phyloP scores from a whole-genome alignment of 1,139 yeast species.

The Candida buenavistaensis region DNA sequence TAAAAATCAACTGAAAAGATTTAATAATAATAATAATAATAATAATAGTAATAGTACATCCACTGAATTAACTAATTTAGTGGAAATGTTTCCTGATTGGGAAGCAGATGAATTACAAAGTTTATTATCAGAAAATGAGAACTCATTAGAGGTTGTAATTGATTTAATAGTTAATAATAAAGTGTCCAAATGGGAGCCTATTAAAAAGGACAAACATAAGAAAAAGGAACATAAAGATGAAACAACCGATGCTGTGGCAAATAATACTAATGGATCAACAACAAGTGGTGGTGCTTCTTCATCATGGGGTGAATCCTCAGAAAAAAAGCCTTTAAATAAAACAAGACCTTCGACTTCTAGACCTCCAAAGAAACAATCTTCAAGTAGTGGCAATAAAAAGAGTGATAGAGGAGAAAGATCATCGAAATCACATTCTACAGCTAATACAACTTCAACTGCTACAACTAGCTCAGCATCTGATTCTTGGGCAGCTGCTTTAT shows the following conservation, averaged over 20 bases:
- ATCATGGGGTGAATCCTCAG: constrained; percentile 1
- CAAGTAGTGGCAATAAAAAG: constrained; percentile 4
- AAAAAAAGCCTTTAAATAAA: constrained; percentile 10
- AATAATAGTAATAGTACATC: constrained; percentile 17
- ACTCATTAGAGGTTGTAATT: constrained; percentile 77
- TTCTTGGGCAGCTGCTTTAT: constrained; percentile 56
- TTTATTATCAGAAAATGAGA: constrained; percentile 68
- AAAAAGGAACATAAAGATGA: constrained; percentile 34
- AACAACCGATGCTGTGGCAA: constrained; percentile 7
- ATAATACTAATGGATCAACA: constrained; percentile 3
- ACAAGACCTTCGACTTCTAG: constrained; percentile 8
- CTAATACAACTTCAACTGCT: constrained; percentile 3
- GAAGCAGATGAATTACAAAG: constrained; percentile 77
- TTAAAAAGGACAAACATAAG: constrained; percentile 48
- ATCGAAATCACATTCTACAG: no score
- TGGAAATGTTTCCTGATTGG: constrained; percentile 96
- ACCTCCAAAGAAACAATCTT: constrained; percentile 11
- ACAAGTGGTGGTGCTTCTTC: constrained; percentile 3
- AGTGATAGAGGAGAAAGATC: constrained; percentile 2
- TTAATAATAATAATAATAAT: constrained; percentile 26
- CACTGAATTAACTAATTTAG: constrained; percentile 54
- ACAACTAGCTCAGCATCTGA: constrained; percentile 15
- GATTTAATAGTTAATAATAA: constrained; percentile 86
- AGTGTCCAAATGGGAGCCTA: constrained; percentile 61
- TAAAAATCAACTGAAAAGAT: constrained; percentile 49